Base-by-base conservation (phyloP, 1,139 yeast species). In the Saccharomyces hybrid region DNA sequence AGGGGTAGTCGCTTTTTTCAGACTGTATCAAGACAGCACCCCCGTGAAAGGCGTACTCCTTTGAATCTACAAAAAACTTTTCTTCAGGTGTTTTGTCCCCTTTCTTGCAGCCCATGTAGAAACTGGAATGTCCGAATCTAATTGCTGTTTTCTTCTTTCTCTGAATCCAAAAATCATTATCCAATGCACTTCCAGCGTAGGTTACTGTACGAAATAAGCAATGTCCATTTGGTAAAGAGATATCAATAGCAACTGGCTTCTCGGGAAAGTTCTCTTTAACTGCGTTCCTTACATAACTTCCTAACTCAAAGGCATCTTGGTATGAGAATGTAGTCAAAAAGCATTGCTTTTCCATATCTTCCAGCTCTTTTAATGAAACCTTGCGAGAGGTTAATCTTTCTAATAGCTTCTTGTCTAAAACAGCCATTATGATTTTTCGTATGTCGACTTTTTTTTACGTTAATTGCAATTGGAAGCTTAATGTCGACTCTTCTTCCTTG, bases 11-110 rank as follows among this genome's bases (percentile, higher is more conserved):
- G 42, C 72, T 65, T 28, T 73, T 73, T 9, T 69, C 66, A 14
- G 80, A 71, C 51, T 77, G 73, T 50, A 83, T 69, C 1, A 87
- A 86, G 53, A 82, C 77, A 53, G 82, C 80, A 48, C 88, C 88
- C 9, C 87, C 88, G 61, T 82, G 86, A 50, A 75, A 68, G 8
- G 86, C 82, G 61, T 74, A 82, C n/a, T 81, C 83, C 27, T 61
- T 58, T 20, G 77, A 72, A 25, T 76, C 71, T 23, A 72, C 63
- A 59, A 72, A 77, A 56, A 74, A 73, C n/a, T 76, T 77, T 20
- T 75, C 75, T 42, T 63, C 67, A 23, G 66, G 62, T 8, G 61
- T 57, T 16, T 52, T 54, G 5, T 53, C 54, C 26, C 64, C 63
- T 53, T 60, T 59, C 63, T 80, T 78, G 59, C 75, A 75, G 11